phyloP scores from a whole-genome alignment of 1,284 basidiomycete species.

The Melampsora larici-populina region DNA sequence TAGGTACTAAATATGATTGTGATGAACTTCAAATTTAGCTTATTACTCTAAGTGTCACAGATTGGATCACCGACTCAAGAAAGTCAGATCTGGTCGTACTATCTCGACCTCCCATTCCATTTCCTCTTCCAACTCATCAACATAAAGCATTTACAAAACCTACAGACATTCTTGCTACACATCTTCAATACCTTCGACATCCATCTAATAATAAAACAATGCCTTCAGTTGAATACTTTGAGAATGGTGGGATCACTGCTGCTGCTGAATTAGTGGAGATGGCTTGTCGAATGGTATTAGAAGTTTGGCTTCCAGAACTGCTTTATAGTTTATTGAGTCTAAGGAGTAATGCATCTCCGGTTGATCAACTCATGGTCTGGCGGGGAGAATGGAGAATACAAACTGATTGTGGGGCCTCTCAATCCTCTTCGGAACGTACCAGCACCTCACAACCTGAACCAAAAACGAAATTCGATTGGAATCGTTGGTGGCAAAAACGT shows the following conservation, averaged over 20 bases:
- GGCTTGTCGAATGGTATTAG: conserved; percentile 44
- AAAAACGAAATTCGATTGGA: conserved; percentile 17
- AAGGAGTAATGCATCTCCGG: conserved; percentile 17
- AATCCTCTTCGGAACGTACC: neutral
- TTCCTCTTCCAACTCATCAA: conserved; percentile 44
- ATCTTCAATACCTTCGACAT: conserved; percentile 35
- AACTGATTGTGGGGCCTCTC: conserved; percentile 44
- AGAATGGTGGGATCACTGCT: conserved; percentile 10
- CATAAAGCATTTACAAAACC: conserved; percentile 17
- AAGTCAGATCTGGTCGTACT: conserved; percentile 50
- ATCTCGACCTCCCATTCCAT: conserved; percentile 48
- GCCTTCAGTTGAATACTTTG: neutral
- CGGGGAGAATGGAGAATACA: conserved; percentile 50
- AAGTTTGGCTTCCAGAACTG: conserved; percentile 50
- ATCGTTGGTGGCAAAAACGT: conserved; percentile 43
- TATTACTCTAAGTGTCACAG: neutral
- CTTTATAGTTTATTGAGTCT: conserved; percentile 46
- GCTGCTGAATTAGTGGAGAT: conserved; percentile 23
- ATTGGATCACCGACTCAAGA: conserved; percentile 46
- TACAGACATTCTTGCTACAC: conserved; percentile 1
- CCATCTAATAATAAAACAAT: conserved; percentile 10
- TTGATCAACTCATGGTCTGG: conserved; percentile 48
- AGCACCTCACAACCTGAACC: neutral
- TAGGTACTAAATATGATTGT: neutral
- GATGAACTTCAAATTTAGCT: neutral